Evolutionary conservation across 2,329 filamentous ascomycete genomes (phyloP).

Genomic region (Chaetomiaceae sp.): DNA sequence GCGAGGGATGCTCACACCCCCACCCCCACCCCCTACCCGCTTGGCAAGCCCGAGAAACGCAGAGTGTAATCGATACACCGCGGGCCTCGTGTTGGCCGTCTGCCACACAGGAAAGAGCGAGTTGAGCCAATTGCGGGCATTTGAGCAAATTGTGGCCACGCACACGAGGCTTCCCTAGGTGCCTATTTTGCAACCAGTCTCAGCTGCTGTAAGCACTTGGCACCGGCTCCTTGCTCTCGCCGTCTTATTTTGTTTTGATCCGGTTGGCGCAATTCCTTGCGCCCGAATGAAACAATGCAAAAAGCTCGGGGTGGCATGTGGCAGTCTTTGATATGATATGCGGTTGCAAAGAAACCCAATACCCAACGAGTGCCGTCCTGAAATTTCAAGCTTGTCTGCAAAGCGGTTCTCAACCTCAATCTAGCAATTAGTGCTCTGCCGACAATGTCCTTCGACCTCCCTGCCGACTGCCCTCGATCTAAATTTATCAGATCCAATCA

Average conservation of each 20-base stretch:
- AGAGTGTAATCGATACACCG: neutral
- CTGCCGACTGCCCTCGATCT: too few relatives aligned
- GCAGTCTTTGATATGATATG: neutral
- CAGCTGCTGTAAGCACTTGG: too few relatives aligned
- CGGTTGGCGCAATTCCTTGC: neutral
- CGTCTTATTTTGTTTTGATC: neutral
- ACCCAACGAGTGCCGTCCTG: neutral
- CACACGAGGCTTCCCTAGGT: neutral
- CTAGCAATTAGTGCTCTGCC: too few relatives aligned
- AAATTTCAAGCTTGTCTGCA: too few relatives aligned
- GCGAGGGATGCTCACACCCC: neutral
- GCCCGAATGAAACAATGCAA: neutral
- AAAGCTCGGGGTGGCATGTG: neutral
- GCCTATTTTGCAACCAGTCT: neutral
- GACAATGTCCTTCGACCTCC: too few relatives aligned
- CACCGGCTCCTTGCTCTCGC: too few relatives aligned
- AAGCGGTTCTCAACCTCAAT: neutral
- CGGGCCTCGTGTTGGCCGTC: conserved; percentile 1
- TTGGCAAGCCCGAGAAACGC: conserved; percentile 1
- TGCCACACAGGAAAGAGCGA: neutral
- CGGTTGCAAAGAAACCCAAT: neutral
- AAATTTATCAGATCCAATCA: too few relatives aligned
- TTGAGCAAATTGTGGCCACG: conserved; percentile 19
- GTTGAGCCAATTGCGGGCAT: conserved; percentile 15
- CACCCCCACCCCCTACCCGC: too few relatives aligned